Percentiles rank a stretch among this genome's conserved stretches.
Evolutionary conservation across 805 yeast species (phyloP).

Genomic region (Saturnispora halmiae): DNA sequence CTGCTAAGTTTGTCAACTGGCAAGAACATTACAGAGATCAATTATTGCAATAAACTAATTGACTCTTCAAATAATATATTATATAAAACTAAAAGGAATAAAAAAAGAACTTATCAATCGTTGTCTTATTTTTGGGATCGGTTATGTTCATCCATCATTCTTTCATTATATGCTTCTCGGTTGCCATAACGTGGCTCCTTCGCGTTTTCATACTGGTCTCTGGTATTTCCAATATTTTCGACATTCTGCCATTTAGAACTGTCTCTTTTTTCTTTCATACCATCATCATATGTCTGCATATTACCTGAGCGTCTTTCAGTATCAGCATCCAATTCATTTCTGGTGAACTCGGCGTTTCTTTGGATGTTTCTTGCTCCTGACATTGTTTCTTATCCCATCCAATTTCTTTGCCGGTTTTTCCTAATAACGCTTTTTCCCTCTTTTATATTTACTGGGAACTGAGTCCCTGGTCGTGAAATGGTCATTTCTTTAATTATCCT

Average conservation of each 20-base stretch:
- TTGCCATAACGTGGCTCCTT: neutral
- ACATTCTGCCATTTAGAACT: neutral
- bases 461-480: too few relatives aligned
- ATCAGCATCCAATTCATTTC: neutral
- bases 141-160: neutral
- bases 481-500: too few relatives aligned
- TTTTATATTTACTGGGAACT: too few relatives aligned
- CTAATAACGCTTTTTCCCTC: too few relatives aligned
- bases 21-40: constrained; percentile 82
- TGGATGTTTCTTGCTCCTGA: neutral
- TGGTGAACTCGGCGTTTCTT: neutral
- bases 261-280: neutral
- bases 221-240: neutral
- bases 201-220: neutral
- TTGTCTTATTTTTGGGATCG: neutral
- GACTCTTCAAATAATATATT: neutral
- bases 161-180: neutral
- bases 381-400: too few relatives aligned
- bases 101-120: neutral
- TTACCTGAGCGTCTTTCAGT: neutral
- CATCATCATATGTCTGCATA: neutral
- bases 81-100: too few relatives aligned
- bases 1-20: constrained; percentile 64
- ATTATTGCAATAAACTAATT: constrained; percentile 34
- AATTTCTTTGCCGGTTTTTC: too few relatives aligned